Percentiles rank a stretch among this genome's conserved stretches.
These are phyloP conservation scores for Periconia digitata DNA, from an alignment of 2,329 filamentous ascomycete species.

Conservation along the genomic window DNA sequence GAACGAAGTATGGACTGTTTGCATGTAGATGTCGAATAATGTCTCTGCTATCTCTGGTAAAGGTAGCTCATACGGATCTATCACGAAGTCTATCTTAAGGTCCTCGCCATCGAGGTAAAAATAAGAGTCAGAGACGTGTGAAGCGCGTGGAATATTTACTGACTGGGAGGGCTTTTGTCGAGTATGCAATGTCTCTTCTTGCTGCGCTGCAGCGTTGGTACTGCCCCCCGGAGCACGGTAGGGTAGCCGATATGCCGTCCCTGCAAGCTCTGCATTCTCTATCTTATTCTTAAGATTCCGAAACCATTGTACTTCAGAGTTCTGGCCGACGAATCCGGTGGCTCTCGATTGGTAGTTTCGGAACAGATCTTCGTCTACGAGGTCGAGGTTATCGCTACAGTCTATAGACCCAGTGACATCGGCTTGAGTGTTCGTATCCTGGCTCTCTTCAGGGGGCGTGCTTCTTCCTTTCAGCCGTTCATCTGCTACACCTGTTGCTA, in stretches of 20 bases:
- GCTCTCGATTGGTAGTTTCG: conserved; percentile 12
- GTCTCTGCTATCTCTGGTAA: conserved; percentile 22
- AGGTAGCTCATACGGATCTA: conserved; percentile 28
- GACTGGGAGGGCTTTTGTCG: background rate
- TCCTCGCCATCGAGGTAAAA: conserved; percentile 33
- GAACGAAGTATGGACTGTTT: conserved; percentile 26
- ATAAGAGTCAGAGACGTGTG: background rate
- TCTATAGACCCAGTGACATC: background rate
- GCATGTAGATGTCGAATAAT: conserved; percentile 35
- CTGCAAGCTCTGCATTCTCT: conserved; percentile 4
- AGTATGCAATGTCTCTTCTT: background rate
- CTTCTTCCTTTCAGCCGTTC: conserved; percentile 9
- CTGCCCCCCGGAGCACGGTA: background rate
- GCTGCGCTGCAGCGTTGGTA: background rate
- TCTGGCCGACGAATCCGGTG: conserved; percentile 19
- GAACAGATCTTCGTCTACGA: conserved; percentile 16
- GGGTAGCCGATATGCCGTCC: background rate
- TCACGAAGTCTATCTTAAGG: conserved; percentile 14
- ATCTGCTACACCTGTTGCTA: background rate
- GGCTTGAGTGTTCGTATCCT: conserved; percentile 3
- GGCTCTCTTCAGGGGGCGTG: conserved; percentile 1
- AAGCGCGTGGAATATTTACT: background rate
- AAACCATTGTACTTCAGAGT: conserved; percentile 19
- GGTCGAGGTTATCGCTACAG: conserved; percentile 9
- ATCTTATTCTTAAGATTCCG: conserved; percentile 4